phyloP scores from a whole-genome alignment of 345 rosid genomes.

The Linum usitatissimum region DNA sequence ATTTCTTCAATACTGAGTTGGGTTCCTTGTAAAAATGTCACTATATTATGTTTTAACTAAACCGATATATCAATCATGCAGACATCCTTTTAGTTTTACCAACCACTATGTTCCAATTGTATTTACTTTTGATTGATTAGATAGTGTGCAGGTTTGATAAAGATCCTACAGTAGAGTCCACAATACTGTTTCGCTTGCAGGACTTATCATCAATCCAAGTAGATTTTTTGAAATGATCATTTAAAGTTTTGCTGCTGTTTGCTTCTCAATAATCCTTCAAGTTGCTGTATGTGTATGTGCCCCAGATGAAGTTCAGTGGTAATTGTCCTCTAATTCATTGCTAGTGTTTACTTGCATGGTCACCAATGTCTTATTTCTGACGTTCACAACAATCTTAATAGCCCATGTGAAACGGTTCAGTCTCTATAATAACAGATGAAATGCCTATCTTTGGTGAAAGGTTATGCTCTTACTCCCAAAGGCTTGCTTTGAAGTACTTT shows the following conservation, averaged over 20 bases:
- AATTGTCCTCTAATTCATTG: not conserved
- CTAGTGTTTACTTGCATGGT: not conserved
- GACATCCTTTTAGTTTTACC: not conserved
- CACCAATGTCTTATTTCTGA: not conserved
- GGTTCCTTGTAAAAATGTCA: not conserved
- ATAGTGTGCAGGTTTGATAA: not conserved
- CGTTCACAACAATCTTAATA: not conserved
- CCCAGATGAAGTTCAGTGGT: not conserved
- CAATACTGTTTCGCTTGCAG: not conserved
- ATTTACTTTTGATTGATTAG: not conserved
- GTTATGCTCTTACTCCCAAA: not conserved
- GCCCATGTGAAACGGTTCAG: not conserved
- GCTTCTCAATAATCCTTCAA: not conserved
- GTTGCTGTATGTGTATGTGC: not conserved
- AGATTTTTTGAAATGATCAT: not conserved
- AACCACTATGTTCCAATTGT: not conserved
- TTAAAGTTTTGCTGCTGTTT: not conserved
- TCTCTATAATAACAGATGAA: not conserved
- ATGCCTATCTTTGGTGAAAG: not conserved
- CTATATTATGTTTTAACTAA: not conserved
- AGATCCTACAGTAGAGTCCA: not conserved
- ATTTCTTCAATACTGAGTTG: not conserved
- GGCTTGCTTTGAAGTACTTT: not conserved
- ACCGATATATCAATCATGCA: not conserved
- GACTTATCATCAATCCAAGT: not conserved